Conservation (phyloP, 2,329 filamentous ascomycete genomes). For the Coleophoma crateriformis region DNA sequence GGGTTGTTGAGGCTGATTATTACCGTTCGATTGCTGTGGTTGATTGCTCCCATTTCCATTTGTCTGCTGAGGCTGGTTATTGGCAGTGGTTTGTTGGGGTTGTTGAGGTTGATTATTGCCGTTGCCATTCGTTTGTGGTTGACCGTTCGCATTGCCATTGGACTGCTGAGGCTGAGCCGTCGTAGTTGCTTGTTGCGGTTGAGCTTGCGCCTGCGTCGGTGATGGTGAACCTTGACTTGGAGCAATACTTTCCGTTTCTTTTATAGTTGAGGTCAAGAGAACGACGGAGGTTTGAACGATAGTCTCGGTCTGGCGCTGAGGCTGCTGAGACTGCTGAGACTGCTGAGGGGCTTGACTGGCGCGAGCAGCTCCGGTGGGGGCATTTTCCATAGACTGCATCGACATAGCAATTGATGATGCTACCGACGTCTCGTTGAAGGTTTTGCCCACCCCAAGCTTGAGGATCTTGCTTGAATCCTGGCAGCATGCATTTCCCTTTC, state of each 20-base stretch:
- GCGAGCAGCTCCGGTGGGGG: not conserved
- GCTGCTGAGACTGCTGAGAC: not conserved
- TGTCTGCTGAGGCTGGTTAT: no score
- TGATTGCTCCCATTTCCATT: no score
- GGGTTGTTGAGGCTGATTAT: no score
- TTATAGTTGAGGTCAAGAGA: not conserved
- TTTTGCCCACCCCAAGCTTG: constrained; percentile 3
- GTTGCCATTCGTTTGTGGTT: no score
- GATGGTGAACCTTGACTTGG: not conserved
- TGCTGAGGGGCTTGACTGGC: no score
- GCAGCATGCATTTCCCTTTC: constrained; percentile 8
- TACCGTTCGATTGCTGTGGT: no score
- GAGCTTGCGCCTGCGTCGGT: not conserved
- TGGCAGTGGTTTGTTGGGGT: no score
- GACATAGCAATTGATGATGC: not conserved
- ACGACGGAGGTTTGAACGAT: not conserved
- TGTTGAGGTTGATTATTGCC: no score
- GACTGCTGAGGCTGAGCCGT: not conserved
- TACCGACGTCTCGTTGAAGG: constrained; percentile 3
- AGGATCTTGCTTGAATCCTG: constrained; percentile 5
- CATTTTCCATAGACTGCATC: not conserved
- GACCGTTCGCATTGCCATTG: no score
- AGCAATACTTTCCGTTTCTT: not conserved
- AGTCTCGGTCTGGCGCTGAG: not conserved
- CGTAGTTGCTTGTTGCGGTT: not conserved